These are phyloP conservation scores for Xylaria sp. DNA, from an alignment of 2,329 filamentous ascomycete genomes.

Conservation along the genomic window DNA sequence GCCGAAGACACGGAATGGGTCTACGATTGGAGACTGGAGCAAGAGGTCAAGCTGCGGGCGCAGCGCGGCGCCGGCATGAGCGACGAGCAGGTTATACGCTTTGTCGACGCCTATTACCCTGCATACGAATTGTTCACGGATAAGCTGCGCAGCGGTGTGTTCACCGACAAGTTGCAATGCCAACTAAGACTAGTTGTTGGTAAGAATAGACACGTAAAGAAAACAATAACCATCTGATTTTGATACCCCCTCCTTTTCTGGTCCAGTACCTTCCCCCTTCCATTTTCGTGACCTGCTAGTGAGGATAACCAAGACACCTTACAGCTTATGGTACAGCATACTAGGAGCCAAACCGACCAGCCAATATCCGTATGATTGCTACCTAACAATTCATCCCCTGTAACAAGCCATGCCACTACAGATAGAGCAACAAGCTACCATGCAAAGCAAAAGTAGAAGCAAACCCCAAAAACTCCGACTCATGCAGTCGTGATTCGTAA, in stretches of 20 bases:
- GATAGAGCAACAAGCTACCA: conserved; percentile 11
- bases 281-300: conserved; percentile 13
- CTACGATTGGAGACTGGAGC: conserved; percentile 84
- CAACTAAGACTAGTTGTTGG: conserved; percentile 72
- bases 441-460: conserved; percentile 25
- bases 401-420: not conserved
- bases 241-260: not conserved
- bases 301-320: conserved; percentile 39
- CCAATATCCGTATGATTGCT: conserved; percentile 17
- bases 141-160: conserved; percentile 66
- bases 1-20: conserved; percentile 79
- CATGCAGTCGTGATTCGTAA: conserved; percentile 37
- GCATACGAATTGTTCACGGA: conserved; percentile 77
- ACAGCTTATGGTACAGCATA: conserved; percentile 29
- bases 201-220: conserved; percentile 67
- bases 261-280: not conserved
- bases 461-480: conserved; percentile 33
- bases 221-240: conserved; percentile 62
- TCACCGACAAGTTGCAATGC: conserved; percentile 58
- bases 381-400: not conserved
- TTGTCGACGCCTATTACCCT: conserved; percentile 76
- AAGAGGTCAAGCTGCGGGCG: conserved; percentile 76
- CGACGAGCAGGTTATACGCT: conserved; percentile 78
- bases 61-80: conserved; percentile 81
- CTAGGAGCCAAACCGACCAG: conserved; percentile 5